These are phyloP conservation scores for Phytophthora pisi DNA, from an alignment of 352 stramenopile species.

Conservation along the genomic window DNA sequence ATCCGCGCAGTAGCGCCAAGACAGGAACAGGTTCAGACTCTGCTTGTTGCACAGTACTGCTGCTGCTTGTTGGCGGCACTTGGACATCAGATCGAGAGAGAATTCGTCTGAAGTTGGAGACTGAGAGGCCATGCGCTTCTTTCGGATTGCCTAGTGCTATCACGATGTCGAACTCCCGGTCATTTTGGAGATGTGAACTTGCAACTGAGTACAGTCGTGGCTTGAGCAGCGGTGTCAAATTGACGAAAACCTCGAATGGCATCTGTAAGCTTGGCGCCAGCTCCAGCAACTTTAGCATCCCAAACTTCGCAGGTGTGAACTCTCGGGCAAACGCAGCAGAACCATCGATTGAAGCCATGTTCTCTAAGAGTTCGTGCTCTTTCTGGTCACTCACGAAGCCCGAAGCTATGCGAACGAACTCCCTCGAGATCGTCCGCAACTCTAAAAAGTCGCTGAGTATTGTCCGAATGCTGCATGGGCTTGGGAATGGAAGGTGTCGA, in stretches of 20 bases:
- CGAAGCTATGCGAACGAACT: slow-evolving; percentile 57
- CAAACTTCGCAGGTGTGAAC: slow-evolving; percentile 74
- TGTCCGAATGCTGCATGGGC: slow-evolving; percentile 88
- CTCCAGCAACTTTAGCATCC: slow-evolving; percentile 81
- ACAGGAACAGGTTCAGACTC: neutral
- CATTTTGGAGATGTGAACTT: slow-evolving; percentile 72
- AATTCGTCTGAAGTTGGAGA: slow-evolving; percentile 29
- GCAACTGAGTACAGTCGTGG: slow-evolving; percentile 95
- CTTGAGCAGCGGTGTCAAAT: slow-evolving; percentile 85
- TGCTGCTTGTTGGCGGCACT: neutral
- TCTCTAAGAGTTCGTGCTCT: slow-evolving; percentile 53
- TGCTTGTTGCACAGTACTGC: neutral
- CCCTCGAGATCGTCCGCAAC: slow-evolving; percentile 72
- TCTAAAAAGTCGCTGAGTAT: slow-evolving; percentile 92
- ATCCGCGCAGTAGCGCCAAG: slow-evolving; percentile 55
- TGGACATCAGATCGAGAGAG: slow-evolving; percentile 2
- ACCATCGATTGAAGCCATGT: slow-evolving; percentile 66
- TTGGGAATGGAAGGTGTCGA: slow-evolving; percentile 86
- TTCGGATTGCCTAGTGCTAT: slow-evolving; percentile 81
- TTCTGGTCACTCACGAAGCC: slow-evolving; percentile 47
- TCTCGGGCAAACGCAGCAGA: slow-evolving; percentile 81
- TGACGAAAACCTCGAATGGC: slow-evolving; percentile 78
- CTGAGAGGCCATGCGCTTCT: slow-evolving; percentile 32
- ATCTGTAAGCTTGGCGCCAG: slow-evolving; percentile 53
- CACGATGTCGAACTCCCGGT: slow-evolving; percentile 86